These are phyloP conservation scores for Cardamine occulta DNA, from an alignment of 345 rosid genomes.

Conservation along the genomic window DNA sequence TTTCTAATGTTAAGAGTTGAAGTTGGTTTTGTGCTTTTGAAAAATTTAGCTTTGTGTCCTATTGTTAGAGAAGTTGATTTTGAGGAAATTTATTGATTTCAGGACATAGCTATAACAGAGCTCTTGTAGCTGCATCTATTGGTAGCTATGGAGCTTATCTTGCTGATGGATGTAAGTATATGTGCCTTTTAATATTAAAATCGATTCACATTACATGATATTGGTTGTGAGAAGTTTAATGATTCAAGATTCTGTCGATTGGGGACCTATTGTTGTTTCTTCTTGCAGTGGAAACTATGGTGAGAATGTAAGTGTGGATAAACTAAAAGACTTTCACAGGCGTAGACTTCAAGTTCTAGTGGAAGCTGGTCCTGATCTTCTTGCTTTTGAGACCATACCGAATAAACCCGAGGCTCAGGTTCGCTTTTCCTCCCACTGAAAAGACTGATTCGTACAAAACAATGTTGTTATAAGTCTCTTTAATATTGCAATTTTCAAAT, in stretches of 20 bases:
- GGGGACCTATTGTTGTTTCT: neutral
- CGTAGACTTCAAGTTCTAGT: constrained; percentile 82
- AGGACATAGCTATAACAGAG: constrained; percentile 60
- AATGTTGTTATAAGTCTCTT: neutral
- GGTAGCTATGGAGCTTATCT: constrained; percentile 96
- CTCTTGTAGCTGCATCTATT: constrained; percentile 89
- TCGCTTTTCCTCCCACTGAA: constrained; percentile 2
- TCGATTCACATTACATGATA: neutral
- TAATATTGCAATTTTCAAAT: neutral
- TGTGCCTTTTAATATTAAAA: constrained; percentile 41
- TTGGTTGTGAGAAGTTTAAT: neutral
- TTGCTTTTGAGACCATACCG: constrained; percentile 93
- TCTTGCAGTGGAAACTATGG: constrained; percentile 74
- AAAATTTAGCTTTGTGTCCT: too few species aligned
- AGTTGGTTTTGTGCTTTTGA: too few species aligned
- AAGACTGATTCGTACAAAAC: neutral
- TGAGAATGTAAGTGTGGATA: constrained; percentile 54
- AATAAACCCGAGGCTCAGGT: constrained; percentile 95
- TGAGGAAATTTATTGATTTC: constrained; percentile 23
- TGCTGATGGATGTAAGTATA: constrained; percentile 95
- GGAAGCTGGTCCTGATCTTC: constrained; percentile 82
- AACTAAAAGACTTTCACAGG: constrained; percentile 86
- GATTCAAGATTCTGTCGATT: neutral
- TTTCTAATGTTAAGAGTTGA: too few species aligned
- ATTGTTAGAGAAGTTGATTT: too few species aligned